Percentiles rank a stretch among this genome's conserved stretches.
These are phyloP conservation scores for Phaeosphaeriaceae sp. DNA, from an alignment of 2,329 filamentous ascomycete genomes.

Conservation along the genomic window DNA sequence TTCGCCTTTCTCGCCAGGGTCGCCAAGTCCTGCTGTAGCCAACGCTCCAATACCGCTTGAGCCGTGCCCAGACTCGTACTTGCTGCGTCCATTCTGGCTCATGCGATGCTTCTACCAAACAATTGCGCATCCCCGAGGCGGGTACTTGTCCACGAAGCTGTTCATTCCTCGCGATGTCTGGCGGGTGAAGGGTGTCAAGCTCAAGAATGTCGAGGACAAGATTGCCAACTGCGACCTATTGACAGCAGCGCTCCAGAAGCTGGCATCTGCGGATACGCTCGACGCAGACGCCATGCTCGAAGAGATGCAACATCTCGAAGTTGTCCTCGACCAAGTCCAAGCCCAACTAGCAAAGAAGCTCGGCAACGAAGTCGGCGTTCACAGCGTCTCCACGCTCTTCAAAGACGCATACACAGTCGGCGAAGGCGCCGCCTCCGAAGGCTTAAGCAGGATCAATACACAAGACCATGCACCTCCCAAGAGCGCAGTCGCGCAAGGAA, in stretches of 20 bases:
- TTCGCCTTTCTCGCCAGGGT: constrained; percentile 68
- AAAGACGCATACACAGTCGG: constrained; percentile 66
- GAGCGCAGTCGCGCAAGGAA: constrained; percentile 57
- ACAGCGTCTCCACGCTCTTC: constrained; percentile 76
- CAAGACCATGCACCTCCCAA: constrained; percentile 41
- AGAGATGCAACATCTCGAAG: constrained; percentile 91
- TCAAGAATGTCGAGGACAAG: constrained; percentile 93
- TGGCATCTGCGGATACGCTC: constrained; percentile 83
- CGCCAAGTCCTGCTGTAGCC: constrained; percentile 67
- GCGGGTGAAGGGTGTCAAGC: constrained; percentile 91
- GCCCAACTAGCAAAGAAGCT: constrained; percentile 79
- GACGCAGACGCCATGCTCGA: constrained; percentile 92
- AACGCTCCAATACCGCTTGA: constrained; percentile 83
- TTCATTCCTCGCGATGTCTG: constrained; percentile 94
- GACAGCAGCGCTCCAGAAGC: constrained; percentile 84
- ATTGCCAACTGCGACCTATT: constrained; percentile 89
- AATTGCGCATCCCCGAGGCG: constrained; percentile 87
- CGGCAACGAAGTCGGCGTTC: constrained; percentile 89
- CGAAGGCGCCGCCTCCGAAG: constrained; percentile 34
- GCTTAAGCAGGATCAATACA: constrained; percentile 34
- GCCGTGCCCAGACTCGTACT: constrained; percentile 85
- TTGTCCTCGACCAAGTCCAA: constrained; percentile 86
- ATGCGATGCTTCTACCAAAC: constrained; percentile 96
- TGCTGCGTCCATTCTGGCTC: constrained; percentile 96
- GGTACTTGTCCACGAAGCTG: constrained; percentile 88